Evolutionary conservation across 331 rosid species (phyloP), one percentile per base, ranked within the genome.

Genomic region (Spiraea crenata): DNA sequence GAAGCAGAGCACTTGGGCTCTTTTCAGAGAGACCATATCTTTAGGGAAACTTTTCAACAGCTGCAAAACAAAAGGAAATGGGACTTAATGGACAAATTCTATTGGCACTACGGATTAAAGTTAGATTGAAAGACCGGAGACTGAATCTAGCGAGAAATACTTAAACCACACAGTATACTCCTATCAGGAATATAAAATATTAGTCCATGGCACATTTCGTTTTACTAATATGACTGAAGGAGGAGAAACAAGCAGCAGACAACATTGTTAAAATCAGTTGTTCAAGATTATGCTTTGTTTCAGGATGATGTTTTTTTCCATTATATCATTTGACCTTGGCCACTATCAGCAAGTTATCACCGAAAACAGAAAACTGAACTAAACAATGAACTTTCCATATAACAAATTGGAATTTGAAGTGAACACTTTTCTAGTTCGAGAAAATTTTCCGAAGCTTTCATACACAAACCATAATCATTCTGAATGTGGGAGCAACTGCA

Each of bases 1-100:
- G 84, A 93, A 91, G 85, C 89, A 87, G 51, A 91, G 40, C 65
- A 82, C 35, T 83, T 93, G 97, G n/a, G 82, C 97, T 79, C 96
- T 84, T 89, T 91, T 91, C 71, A 91, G 82, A 64, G 99, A 83
- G 52, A 49, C 71, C 76, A 93, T 73, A 83, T 93, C 99, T 82
- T 80, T 91, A 60, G 99, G 99, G 55, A 86, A 93, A 58, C 77
- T 78, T 76, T 86, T 80, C 48, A 93, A 76, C 63, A 85, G 85
- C 99, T 93, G 84, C 83, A 82, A 84, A 79, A 62, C 49, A 71
- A 70, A 72, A 61, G 42, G 46, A 80, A 40, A 70, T 46, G 9
- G 14, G 17, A 45, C 71, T 68, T 58, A 55, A 46, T 7, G 13
- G 61, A 65, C n/a, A 60, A 45, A 42, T 47, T 19, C 39, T 12